Evolutionary conservation across 768 basidiomycete genomes (phyloP).

Genomic region (Megacollybia marginata): DNA sequence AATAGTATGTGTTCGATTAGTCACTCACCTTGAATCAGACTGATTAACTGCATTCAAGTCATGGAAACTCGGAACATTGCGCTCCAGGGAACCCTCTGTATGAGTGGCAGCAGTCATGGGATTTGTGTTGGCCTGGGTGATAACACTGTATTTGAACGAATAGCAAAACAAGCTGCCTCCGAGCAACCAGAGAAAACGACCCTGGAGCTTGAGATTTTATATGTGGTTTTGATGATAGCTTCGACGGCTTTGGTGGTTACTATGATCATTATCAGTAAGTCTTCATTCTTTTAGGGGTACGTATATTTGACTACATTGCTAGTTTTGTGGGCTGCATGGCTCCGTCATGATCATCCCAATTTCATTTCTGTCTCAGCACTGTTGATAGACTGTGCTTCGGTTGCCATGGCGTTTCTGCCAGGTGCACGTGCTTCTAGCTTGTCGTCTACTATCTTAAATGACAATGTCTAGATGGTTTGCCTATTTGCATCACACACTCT

Average conservation of each 20-base stretch:
- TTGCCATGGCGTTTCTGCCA: neutral
- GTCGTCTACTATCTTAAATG: neutral
- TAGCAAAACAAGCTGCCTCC: slow-evolving; percentile 29
- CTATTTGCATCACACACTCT: neutral
- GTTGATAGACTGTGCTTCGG: neutral
- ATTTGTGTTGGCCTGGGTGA: slow-evolving; percentile 44
- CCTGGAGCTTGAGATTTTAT: slow-evolving; percentile 45
- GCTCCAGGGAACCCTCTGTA: slow-evolving; percentile 26
- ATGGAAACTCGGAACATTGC: neutral
- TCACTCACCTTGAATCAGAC: neutral
- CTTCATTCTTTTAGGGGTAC: neutral
- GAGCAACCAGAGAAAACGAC: slow-evolving; percentile 34
- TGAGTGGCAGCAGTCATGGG: slow-evolving; percentile 40
- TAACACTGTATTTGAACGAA: slow-evolving; percentile 38
- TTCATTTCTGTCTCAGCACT: neutral
- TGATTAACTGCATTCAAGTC: neutral
- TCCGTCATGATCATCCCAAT: neutral
- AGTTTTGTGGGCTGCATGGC: neutral
- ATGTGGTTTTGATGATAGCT: slow-evolving; percentile 47
- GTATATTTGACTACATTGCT: neutral
- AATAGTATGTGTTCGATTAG: slow-evolving; percentile 18
- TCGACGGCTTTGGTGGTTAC: slow-evolving; percentile 25
- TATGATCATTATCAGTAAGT: neutral
- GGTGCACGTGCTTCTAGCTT: neutral
- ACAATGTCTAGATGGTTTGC: neutral